These are phyloP conservation scores for Xylariaceae sp. DNA, from an alignment of 2,329 filamentous ascomycete genomes.

Conservation along the genomic window DNA sequence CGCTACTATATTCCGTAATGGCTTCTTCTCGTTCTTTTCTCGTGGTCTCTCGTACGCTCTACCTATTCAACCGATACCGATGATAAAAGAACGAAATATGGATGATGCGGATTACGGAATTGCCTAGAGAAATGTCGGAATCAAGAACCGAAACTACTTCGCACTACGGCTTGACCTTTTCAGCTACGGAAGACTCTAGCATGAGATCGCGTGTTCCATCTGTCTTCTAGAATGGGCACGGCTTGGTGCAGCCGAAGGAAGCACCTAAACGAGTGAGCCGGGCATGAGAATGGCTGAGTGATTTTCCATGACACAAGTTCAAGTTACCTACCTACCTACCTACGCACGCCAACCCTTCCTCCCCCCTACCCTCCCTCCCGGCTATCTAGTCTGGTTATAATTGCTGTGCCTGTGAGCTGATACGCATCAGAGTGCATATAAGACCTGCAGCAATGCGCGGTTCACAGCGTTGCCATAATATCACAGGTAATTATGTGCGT, in stretches of 20 bases:
- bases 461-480: conserved; percentile 10
- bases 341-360: too few species aligned
- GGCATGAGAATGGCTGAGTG: not conserved
- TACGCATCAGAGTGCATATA: conserved; percentile 12
- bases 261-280: not conserved
- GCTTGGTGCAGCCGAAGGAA: conserved; percentile 5
- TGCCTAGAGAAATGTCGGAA: conserved; percentile 10
- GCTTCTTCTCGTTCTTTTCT: too few species aligned
- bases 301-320: not conserved
- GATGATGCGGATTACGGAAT: not conserved
- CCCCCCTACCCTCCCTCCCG: too few species aligned
- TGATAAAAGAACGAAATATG: too few species aligned
- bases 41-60: too few species aligned
- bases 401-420: conserved; percentile 8
- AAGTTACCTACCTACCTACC: too few species aligned
- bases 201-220: conserved; percentile 13
- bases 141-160: not conserved
- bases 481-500: not conserved
- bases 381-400: not conserved
- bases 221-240: conserved; percentile 17
- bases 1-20: not conserved
- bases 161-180: too few species aligned
- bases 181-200: not conserved
- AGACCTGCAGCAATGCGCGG: conserved; percentile 14
- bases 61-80: too few species aligned